These are phyloP conservation scores for Melocanna baccifera DNA, from an alignment of 176 grass and related monocot species.

Conservation along the genomic window DNA sequence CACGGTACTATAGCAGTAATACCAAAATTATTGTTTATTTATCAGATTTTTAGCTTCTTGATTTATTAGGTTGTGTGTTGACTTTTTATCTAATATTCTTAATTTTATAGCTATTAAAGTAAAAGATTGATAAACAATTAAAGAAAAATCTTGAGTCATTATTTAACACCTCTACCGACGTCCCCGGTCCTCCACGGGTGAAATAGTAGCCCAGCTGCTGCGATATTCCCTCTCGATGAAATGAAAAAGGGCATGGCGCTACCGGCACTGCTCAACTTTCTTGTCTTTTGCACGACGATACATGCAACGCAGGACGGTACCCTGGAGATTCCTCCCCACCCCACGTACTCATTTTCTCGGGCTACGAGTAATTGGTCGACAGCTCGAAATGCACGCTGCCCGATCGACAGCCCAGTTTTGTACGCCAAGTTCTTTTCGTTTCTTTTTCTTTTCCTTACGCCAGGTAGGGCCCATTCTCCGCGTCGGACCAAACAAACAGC, in stretches of 20 bases:
- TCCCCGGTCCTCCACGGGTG: background rate
- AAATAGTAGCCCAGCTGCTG: background rate
- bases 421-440: background rate
- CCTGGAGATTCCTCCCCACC: conserved; percentile 12
- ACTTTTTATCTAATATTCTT: too few relatives aligned
- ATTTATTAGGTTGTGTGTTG: too few relatives aligned
- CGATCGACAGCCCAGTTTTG: background rate
- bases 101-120: too few relatives aligned
- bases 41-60: too few relatives aligned
- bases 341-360: background rate
- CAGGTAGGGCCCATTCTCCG: conserved; percentile 26
- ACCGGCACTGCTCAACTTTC: background rate
- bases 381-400: conserved; percentile 7
- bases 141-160: too few relatives aligned
- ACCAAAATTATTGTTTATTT: too few relatives aligned
- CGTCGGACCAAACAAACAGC: conserved; percentile 2
- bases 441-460: background rate
- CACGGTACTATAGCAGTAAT: too few relatives aligned
- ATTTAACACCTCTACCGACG: too few relatives aligned
- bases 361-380: background rate
- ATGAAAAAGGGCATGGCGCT: conserved; percentile 13
- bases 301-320: background rate
- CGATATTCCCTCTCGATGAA: background rate
- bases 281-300: conserved; percentile 7
- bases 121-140: too few relatives aligned